phyloP scores from a whole-genome alignment of 768 basidiomycete species.

The Lactarius quietus region DNA sequence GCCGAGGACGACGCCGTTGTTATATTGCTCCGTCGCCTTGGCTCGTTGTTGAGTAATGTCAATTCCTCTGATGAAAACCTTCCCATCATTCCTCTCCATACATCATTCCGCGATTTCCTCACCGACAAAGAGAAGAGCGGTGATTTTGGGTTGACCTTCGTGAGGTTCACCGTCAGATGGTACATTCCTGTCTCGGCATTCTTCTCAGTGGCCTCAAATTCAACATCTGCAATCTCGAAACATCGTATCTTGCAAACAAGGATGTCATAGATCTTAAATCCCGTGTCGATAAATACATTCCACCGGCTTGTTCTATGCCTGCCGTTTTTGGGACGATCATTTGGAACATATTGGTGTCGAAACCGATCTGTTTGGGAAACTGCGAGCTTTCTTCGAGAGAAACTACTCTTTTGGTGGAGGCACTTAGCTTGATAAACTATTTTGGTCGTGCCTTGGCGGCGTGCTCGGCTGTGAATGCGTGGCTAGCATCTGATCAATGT shows the following conservation, averaged over 20 bases:
- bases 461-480: neutral
- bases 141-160: neutral
- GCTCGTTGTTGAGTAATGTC: conserved; percentile 2
- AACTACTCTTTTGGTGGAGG: neutral
- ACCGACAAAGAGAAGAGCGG: neutral
- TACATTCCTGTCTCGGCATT: neutral
- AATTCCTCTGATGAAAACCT: neutral
- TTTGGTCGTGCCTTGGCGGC: neutral
- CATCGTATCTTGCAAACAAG: neutral
- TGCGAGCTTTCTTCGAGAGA: neutral
- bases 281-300: neutral
- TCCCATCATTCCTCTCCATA: neutral
- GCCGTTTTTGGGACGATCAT: neutral
- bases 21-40: neutral
- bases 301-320: neutral
- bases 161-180: neutral
- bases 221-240: neutral
- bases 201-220: neutral
- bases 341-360: neutral
- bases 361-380: neutral
- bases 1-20: neutral
- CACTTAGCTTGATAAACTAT: neutral
- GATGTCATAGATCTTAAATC: neutral
- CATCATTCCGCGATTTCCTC: neutral
- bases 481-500: neutral